A percentile compares a stretch with the other conserved stretches of the same genome.
These are phyloP conservation scores for Trypethelium eluteriae DNA, from an alignment of 495 filamentous ascomycete genomes.

Conservation along the genomic window DNA sequence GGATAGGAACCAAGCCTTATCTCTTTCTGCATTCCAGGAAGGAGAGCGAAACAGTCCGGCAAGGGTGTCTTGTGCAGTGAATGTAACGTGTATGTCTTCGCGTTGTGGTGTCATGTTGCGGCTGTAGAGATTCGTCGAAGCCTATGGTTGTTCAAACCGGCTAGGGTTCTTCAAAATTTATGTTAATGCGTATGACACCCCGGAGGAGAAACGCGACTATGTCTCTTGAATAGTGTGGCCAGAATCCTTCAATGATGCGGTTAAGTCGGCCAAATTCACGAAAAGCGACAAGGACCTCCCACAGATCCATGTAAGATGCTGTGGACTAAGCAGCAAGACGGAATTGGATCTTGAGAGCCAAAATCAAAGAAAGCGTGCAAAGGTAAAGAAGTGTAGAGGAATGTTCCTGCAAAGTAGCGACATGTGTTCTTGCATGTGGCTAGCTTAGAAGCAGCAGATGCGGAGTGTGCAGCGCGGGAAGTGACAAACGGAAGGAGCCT, in stretches of 20 bases:
- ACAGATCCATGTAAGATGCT: neutral
- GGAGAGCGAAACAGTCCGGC: neutral
- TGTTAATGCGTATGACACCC: neutral
- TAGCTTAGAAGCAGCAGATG: no score
- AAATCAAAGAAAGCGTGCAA: neutral
- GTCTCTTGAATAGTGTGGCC: neutral
- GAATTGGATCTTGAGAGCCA: neutral
- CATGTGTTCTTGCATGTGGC: no score
- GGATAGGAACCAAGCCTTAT: neutral
- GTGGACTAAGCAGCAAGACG: neutral
- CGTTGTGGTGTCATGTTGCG: neutral
- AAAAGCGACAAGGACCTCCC: neutral
- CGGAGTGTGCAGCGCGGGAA: no score
- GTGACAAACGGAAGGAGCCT: neutral
- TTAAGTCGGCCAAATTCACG: neutral
- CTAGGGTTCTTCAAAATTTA: neutral
- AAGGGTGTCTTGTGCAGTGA: neutral
- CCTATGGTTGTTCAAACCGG: no score
- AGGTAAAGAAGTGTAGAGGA: neutral
- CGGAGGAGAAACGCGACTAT: neutral
- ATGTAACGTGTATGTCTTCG: neutral
- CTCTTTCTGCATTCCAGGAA: constrained; percentile 2
- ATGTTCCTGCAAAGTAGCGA: no score
- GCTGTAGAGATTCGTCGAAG: no score
- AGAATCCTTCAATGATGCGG: neutral